Base-by-base conservation (phyloP, 371 early-diverging fungal species). In the Parasitella parasitica region DNA sequence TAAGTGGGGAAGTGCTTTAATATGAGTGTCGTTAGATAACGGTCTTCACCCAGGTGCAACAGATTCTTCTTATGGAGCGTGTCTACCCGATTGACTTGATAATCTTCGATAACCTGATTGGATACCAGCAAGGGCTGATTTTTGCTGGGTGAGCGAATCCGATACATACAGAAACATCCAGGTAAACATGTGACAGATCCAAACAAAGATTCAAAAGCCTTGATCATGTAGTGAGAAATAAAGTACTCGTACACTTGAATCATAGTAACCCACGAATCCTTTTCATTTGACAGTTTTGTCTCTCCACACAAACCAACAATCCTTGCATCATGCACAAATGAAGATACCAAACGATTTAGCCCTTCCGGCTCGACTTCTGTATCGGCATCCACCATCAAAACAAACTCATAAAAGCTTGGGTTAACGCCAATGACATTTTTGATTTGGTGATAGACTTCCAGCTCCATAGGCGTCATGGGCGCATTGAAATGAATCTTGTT, bases 1-100 rank as follows among this genome's bases (percentile, higher is more conserved):
- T 90, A 88, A 69, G 89, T 89, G 4, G 99, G 97, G 82, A 99
- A 99, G 71, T 97, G 94, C 79, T 99, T 99, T 63, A 99, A 86
- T 75, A 99, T 92, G 30, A 99, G 83, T 1, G 99, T 99, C 1
- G 99, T 99, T 71, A 98, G 74, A 70, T 95, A 97, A 24, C 94
- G 91, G 72, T 94, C 94, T 75, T 94, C 94, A 54, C 94, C 94
- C 41, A 94, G 72, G 22, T 82, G 85, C 65, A 90, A 86, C 72
- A 92, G 73, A 78, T 91, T 97, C 81, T 92, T 99, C 83, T 89
- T 88, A 83, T 99, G 99, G 18, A 99, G 86, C 0, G 99, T 99
- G 62, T 96, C 94, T 32, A 98, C 98, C 27, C 89, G 82, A 78
- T 94, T 95, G 54, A 93, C 92, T 7, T 94, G 89, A 75, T 99